A percentile compares a stretch with the other conserved stretches of the same genome.
phyloP scores from a whole-genome alignment of 805 yeast species.

The Candida koratica region DNA sequence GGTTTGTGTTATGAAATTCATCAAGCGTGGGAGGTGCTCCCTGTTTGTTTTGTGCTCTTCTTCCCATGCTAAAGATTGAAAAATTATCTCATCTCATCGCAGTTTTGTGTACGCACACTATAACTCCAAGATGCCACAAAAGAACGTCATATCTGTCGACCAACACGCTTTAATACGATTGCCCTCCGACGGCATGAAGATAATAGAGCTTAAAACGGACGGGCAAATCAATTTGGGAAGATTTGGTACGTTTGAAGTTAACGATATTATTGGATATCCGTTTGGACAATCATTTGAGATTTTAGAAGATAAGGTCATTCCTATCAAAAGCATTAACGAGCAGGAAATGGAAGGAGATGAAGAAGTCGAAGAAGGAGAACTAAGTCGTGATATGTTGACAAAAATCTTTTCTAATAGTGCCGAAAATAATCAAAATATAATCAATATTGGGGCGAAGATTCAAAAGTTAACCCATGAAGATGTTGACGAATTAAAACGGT shows the following conservation, averaged over 20 bases:
- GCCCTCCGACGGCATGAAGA: conserved; percentile 77
- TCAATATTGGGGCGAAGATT: conserved; percentile 62
- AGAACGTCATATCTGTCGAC: conserved; percentile 23
- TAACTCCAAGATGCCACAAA: neutral
- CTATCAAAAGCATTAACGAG: conserved; percentile 41
- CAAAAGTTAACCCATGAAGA: conserved; percentile 77
- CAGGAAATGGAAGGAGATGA: conserved; percentile 30
- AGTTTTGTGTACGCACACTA: conserved; percentile 6
- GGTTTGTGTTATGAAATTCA: conserved; percentile 55
- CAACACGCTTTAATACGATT: conserved; percentile 63
- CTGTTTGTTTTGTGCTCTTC: conserved; percentile 90
- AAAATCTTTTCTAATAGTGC: conserved; percentile 43
- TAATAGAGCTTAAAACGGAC: conserved; percentile 61
- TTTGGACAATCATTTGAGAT: conserved; percentile 91
- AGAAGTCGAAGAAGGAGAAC: conserved; percentile 33
- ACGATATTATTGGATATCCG: conserved; percentile 72
- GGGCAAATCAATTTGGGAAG: conserved; percentile 76
- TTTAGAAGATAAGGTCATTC: conserved; percentile 45
- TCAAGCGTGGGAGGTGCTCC: conserved; percentile 88
- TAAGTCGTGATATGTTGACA: conserved; percentile 37
- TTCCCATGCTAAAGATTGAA: conserved; percentile 58
- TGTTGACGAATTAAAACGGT: conserved; percentile 74
- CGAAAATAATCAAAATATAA: conserved; percentile 60
- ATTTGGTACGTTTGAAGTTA: conserved; percentile 80
- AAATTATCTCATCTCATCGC: conserved; percentile 12